Conservation (phyloP, 2,329 filamentous ascomycete genomes). For the Salinomyces thailandicus region DNA sequence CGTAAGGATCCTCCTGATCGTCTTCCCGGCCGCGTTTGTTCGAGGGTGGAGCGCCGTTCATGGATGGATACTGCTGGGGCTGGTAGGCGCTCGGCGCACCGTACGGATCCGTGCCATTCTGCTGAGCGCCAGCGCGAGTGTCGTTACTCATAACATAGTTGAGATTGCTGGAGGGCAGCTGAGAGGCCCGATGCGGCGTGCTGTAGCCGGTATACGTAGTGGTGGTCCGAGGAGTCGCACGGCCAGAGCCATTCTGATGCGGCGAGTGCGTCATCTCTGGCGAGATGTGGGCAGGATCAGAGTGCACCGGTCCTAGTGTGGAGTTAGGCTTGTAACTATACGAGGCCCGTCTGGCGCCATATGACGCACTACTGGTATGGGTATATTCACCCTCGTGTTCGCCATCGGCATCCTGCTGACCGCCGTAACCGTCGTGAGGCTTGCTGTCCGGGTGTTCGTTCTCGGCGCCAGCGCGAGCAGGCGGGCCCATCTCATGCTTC, state of each 20-base stretch:
- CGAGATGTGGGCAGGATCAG: conserved; percentile 65
- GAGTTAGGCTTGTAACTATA: conserved; percentile 67
- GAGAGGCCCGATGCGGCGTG: conserved; percentile 61
- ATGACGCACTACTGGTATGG: conserved; percentile 60
- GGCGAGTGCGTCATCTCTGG: conserved; percentile 77
- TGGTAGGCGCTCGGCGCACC: conserved; percentile 55
- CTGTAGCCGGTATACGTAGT: conserved; percentile 57
- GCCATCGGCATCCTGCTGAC: conserved; percentile 25
- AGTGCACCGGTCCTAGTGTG: conserved; percentile 51
- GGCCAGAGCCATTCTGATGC: conserved; percentile 69
- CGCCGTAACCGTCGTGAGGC: conserved; percentile 50
- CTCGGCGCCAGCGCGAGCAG: conserved; percentile 51
- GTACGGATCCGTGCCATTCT: conserved; percentile 44
- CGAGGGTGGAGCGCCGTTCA: conserved; percentile 50
- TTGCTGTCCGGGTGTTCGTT: conserved; percentile 57
- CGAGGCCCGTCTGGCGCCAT: conserved; percentile 59
- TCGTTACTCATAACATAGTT: conserved; percentile 81
- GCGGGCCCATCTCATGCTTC: conserved; percentile 83
- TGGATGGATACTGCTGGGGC: conserved; percentile 44
- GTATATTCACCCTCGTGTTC: conserved; percentile 65
- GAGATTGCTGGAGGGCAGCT: conserved; percentile 63
- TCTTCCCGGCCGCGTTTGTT: conserved; percentile 56
- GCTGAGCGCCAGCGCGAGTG: conserved; percentile 44
- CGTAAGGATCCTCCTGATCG: conserved; percentile 54
- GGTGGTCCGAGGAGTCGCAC: conserved; percentile 75